Evolutionary conservation across 2,329 filamentous ascomycete genomes (phyloP).

Genomic region (Clarireedia monteithiana): DNA sequence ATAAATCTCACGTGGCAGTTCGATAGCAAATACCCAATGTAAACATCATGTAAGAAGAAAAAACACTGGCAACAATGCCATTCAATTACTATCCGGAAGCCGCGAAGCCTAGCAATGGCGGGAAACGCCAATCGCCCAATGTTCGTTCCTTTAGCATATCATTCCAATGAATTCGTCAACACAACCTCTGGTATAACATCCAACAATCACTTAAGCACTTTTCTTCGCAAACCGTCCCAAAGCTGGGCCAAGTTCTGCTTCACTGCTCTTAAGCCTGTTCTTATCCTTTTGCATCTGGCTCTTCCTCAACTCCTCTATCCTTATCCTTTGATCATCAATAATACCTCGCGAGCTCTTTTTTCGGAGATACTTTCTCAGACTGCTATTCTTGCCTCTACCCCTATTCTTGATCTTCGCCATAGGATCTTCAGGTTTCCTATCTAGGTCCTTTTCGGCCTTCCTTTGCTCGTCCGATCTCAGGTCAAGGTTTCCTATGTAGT

Average conservation of each 20-base stretch:
- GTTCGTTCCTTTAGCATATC: background rate
- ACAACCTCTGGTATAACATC: background rate
- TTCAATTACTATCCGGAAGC: too few relatives aligned
- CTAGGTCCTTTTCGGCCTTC: constrained; percentile 70
- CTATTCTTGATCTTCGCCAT: constrained; percentile 63
- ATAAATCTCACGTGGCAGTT: background rate
- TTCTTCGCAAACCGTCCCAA: constrained; percentile 78
- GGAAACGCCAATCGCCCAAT: constrained; percentile 5
- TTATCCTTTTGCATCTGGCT: constrained; percentile 60
- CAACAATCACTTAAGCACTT: constrained; percentile 26
- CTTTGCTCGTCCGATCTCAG: constrained; percentile 70
- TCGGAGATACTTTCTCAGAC: constrained; percentile 76
- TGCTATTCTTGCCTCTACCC: constrained; percentile 82
- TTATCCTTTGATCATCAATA: constrained; percentile 88
- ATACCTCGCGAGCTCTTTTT: constrained; percentile 92
- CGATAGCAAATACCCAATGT: background rate
- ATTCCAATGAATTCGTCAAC: too few relatives aligned
- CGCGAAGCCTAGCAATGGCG: background rate
- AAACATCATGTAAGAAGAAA: too few relatives aligned
- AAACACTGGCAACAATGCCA: too few relatives aligned
- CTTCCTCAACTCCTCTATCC: constrained; percentile 74
- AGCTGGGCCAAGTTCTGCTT: constrained; percentile 75
- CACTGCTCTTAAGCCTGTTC: constrained; percentile 57
- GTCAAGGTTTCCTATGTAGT: constrained; percentile 85
- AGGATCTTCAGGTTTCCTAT: constrained; percentile 53